These are phyloP conservation scores for Pachyrhizus erosus DNA, from an alignment of 306 rosid species.

Conservation along the genomic window DNA sequence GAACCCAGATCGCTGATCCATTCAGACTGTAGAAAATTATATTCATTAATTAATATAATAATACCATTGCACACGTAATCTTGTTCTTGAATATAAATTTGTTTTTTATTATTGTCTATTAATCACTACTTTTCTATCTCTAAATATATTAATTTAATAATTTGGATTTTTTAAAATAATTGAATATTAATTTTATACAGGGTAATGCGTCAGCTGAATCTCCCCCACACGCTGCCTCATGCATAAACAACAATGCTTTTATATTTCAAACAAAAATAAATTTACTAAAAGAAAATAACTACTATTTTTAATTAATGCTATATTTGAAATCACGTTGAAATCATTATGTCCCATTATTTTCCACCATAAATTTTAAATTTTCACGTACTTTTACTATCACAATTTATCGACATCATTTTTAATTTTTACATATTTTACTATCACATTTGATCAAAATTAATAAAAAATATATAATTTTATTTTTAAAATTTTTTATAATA, in stretches of 20 bases:
- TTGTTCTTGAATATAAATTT: not conserved
- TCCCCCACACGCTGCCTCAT: not conserved
- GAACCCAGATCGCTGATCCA: not conserved
- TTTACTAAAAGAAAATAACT: not conserved
- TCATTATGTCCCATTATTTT: no score
- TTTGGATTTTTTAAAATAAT: not conserved
- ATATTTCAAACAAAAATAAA: no score
- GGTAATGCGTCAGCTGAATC: not conserved
- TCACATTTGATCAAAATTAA: no score
- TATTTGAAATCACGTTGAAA: no score
- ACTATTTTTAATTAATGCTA: not conserved
- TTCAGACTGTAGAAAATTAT: not conserved
- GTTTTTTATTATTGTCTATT: not conserved
- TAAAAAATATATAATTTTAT: no score
- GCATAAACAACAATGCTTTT: not conserved
- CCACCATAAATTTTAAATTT: no score
- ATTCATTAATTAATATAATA: not conserved
- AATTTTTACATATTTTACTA: no score
- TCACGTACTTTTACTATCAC: no score
- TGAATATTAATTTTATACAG: not conserved
- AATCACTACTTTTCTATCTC: not conserved
- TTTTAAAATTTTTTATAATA: no score
- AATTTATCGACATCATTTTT: no score
- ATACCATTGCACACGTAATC: not conserved
- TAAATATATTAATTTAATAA: not conserved